These are phyloP conservation scores for Phymatotrichopsis omnivora DNA, from an alignment of 2,329 filamentous ascomycete species.

Conservation along the genomic window DNA sequence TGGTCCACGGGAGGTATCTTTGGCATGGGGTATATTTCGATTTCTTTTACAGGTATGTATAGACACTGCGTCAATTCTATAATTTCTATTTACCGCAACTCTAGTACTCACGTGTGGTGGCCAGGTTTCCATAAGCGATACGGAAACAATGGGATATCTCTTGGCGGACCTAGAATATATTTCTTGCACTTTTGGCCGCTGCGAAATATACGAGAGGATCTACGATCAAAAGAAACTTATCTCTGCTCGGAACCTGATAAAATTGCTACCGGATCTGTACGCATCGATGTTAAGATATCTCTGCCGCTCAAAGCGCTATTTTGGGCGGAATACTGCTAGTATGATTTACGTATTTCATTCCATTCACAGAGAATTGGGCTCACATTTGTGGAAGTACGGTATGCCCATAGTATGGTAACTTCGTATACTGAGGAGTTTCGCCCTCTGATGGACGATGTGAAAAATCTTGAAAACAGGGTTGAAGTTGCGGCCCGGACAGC, in stretches of 20 bases:
- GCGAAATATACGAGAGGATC: constrained; percentile 24
- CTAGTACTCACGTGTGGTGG: no score
- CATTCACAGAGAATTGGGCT: no score
- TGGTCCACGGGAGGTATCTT: constrained; percentile 29
- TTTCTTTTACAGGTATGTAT: constrained; percentile 27
- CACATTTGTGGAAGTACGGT: no score
- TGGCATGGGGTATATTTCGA: constrained; percentile 31
- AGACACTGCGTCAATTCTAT: not conserved
- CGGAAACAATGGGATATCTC: constrained; percentile 8
- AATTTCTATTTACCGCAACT: no score
- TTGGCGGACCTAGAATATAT: constrained; percentile 15
- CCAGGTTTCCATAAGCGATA: constrained; percentile 11
- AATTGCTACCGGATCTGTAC: constrained; percentile 3
- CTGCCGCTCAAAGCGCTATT: not conserved
- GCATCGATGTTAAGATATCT: constrained; percentile 7
- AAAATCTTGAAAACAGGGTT: no score
- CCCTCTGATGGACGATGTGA: no score
- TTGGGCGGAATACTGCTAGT: not conserved
- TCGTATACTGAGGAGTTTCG: no score
- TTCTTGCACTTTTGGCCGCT: constrained; percentile 18
- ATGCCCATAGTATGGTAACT: not conserved
- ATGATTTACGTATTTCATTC: no score
- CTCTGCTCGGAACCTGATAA: not conserved
- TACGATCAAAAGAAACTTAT: not conserved
- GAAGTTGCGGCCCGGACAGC: no score